Base-by-base conservation (phyloP, 352 stramenopile species). In the Phytophthora kernoviae region DNA sequence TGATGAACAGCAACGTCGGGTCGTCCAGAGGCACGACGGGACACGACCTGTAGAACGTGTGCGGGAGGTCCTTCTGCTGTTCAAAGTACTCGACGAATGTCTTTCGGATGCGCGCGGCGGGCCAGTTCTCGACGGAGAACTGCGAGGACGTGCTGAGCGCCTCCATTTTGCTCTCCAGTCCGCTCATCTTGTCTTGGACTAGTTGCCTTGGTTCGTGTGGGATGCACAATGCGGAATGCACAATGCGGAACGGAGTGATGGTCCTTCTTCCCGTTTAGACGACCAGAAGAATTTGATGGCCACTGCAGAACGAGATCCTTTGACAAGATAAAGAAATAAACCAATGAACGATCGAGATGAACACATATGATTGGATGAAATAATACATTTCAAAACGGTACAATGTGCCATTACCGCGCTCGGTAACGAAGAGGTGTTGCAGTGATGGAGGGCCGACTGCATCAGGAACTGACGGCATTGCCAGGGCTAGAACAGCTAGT, bases 21-120 rank as follows among this genome's bases (percentile, higher is more conserved):
- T 99, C 98, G 58, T 98, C 96, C 30, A 98, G 78, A 12, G 98
- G 98, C 33, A 98, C 95, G 45, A 98, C 97, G 4, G 97, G 93
- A 70, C 88, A 98, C 62, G 95, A 99, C 49, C 88, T 84, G 85
- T 94, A 98, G 77, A 98, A 98, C 21, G 79, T 98, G 79, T 99
- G 97, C 37, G 73, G 81, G 20, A 73, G 62, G 47, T 62, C 55
- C 40, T 59, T 68, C 55, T 98, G 82, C 36, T 96, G 87, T 53
- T 96, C 63, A 66, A 99, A 99, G 71, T 97, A 99, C 47, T 98
- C 84, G 54, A 99, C 87, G 70, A 99, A 99, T 39, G 96, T 99
- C 65, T 97, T 73, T 52, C 98, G 94, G 41, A 99, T 98, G 68
- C 96, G 94, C 68, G 90, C 69, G 62, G 97, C 97, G 24, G 97